Conservation (phyloP, 345 rosid species). For the Salix arbutifolia region DNA sequence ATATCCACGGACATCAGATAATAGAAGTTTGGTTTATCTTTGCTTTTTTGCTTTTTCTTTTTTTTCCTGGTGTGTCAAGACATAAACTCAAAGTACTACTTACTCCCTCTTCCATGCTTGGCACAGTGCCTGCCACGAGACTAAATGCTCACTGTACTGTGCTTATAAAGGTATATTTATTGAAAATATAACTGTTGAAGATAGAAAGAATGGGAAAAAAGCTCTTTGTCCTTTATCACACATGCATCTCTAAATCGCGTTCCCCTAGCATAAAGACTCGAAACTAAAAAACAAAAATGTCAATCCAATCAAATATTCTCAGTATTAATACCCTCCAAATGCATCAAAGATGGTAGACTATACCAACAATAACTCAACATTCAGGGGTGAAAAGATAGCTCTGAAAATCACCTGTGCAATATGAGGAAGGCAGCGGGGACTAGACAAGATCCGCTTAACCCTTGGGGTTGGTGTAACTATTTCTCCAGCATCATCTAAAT, state of each 20-base stretch:
- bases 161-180: neutral
- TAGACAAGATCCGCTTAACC: slow-evolving; percentile 90
- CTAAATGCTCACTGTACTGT: too few species aligned
- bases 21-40: neutral
- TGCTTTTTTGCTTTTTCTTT: too few species aligned
- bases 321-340: neutral
- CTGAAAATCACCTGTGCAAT: slow-evolving; percentile 73
- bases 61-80: too few species aligned
- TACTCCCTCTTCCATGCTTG: too few species aligned
- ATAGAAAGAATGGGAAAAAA: neutral
- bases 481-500: slow-evolving; percentile 99
- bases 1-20: too few species aligned
- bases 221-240: neutral
- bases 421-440: slow-evolving; percentile 95
- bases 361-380: neutral
- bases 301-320: slow-evolving; percentile 2
- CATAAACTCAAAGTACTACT: too few species aligned
- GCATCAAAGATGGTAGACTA: neutral
- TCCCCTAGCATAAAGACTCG: neutral
- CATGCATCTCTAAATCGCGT: neutral
- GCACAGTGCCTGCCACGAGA: too few species aligned
- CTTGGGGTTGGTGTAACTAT: slow-evolving; percentile 98
- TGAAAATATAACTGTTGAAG: neutral
- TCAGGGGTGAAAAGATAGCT: neutral
- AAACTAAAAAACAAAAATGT: neutral